Conservation (phyloP, 805 yeast genomes). For the Nakazawaea wyomingensis region DNA sequence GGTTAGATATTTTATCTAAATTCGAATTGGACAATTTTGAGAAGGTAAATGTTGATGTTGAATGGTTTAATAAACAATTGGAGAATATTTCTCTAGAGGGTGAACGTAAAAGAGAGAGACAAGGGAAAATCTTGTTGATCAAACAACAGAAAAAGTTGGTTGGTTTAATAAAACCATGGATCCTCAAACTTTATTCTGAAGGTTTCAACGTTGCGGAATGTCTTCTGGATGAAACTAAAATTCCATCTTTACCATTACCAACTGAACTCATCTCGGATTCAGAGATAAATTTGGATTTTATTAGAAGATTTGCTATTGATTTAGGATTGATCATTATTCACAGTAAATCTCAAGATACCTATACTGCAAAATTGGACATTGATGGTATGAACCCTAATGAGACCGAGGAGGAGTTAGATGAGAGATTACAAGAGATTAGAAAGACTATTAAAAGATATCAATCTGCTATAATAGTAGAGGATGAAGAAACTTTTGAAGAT, state of each 20-base stretch:
- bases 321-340: conserved; percentile 63
- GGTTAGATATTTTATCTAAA: conserved; percentile 70
- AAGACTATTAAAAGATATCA: conserved; percentile 60
- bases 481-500: conserved; percentile 44
- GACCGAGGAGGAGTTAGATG: conserved; percentile 57
- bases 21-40: conserved; percentile 88
- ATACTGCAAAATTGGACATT: conserved; percentile 58
- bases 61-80: conserved; percentile 85
- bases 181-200: conserved; percentile 23
- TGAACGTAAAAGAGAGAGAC: conserved; percentile 58
- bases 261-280: conserved; percentile 37
- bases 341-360: conserved; percentile 49
- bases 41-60: conserved; percentile 74
- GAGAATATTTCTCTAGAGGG: conserved; percentile 74
- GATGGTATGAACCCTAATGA: conserved; percentile 71
- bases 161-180: conserved; percentile 50
- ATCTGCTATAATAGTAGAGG: conserved; percentile 56
- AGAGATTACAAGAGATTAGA: conserved; percentile 46
- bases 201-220: conserved; percentile 28
- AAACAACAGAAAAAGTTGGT: conserved; percentile 75
- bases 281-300: conserved; percentile 49
- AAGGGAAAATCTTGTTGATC: conserved; percentile 58
- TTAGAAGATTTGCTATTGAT: conserved; percentile 61
- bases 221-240: conserved; percentile 31
- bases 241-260: conserved; percentile 44